Evolutionary conservation across 176 grass and related monocot genomes (phyloP), one percentile per base, ranked within the genome.

Genomic region (Cenchrus fungigraminus): DNA sequence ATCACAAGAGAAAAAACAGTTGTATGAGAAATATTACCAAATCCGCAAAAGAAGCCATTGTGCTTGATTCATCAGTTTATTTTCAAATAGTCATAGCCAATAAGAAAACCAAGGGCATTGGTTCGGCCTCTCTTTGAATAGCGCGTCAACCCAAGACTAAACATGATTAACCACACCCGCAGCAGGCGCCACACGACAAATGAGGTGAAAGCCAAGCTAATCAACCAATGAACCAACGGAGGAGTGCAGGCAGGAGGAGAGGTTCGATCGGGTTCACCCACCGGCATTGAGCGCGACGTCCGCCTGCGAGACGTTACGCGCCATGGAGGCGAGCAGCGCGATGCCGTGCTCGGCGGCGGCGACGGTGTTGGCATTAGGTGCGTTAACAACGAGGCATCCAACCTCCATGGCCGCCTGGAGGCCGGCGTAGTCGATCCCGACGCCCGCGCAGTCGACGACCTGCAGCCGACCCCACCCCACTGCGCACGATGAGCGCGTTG

Each of bases 371-470:
- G 93, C 90, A 0, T 83, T 92, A 31, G 90, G 93, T 46, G 88
- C 93, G 83, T 95, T 95, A 53, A 95, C 90, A 64, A 95, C 90
- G 79, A 95, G 84, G 81, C 93, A 95, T 0, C 93, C 93, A 0
- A 62, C 86, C 93, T 95, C 91, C 0, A 90, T 95, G 0, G 93
- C 93, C 0, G 93, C 90, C 78, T 91, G 93, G 22, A 95, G 68
- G 86, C 92, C 93, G 70, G 92, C 90, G 80, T 95, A 92, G 88
- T 95, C 93, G 80, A 92, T 95, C 81, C 93, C 90, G 34, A 95
- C 91, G 31, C 93, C 93, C n/a, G 93, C 93, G 17, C 93, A 74
- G 10, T 88, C 93, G 1, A 92, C 93, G 1, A 92, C 93, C 9
- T 79, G 84, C 29, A 95, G 86, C 45, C 91, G 74, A 0, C 88